phyloP scores from a whole-genome alignment of 2,329 filamentous ascomycete species.

The Blumeria hordei region DNA sequence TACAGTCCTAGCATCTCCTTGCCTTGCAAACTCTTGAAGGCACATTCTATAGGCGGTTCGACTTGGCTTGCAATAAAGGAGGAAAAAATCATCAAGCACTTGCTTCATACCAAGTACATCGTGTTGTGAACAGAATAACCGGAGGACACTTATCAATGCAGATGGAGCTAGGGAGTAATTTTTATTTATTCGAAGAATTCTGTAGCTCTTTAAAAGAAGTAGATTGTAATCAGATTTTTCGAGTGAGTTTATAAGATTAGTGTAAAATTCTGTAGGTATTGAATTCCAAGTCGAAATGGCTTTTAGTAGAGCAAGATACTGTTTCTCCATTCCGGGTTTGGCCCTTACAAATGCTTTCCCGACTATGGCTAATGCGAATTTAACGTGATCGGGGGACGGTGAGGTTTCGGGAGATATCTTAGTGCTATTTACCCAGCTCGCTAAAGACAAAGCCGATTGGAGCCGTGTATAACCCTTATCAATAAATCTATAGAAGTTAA shows the following conservation, averaged over 20 bases:
- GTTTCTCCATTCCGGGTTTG: slow-evolving; percentile 4
- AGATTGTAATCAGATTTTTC: slow-evolving; percentile 5
- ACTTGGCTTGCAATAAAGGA: slow-evolving; percentile 12
- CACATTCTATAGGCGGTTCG: slow-evolving; percentile 14
- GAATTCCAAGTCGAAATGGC: slow-evolving; percentile 7
- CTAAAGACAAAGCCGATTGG: slow-evolving; percentile 4
- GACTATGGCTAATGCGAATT: slow-evolving; percentile 7
- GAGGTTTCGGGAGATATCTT: not conserved
- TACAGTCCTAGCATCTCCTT: slow-evolving; percentile 22
- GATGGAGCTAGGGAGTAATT: slow-evolving; percentile 4
- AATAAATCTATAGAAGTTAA: slow-evolving; percentile 5
- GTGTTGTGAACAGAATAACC: slow-evolving; percentile 12
- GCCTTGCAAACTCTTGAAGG: slow-evolving; percentile 19
- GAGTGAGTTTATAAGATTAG: slow-evolving; percentile 6
- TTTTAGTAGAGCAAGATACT: slow-evolving; percentile 6
- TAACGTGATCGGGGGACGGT: slow-evolving; percentile 1
- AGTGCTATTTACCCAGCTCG: slow-evolving; percentile 6
- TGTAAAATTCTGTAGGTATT: slow-evolving; percentile 6
- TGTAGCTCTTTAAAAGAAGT: slow-evolving; percentile 9
- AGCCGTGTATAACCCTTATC: slow-evolving; percentile 2
- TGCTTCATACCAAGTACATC: slow-evolving; percentile 16
- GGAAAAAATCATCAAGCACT: slow-evolving; percentile 17
- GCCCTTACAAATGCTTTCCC: slow-evolving; percentile 5
- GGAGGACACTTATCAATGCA: slow-evolving; percentile 13
- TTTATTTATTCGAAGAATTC: slow-evolving; percentile 5